Evolutionary conservation across 139 green algal genomes (phyloP).

Genomic region (Mesotaenium endlicherianum): DNA sequence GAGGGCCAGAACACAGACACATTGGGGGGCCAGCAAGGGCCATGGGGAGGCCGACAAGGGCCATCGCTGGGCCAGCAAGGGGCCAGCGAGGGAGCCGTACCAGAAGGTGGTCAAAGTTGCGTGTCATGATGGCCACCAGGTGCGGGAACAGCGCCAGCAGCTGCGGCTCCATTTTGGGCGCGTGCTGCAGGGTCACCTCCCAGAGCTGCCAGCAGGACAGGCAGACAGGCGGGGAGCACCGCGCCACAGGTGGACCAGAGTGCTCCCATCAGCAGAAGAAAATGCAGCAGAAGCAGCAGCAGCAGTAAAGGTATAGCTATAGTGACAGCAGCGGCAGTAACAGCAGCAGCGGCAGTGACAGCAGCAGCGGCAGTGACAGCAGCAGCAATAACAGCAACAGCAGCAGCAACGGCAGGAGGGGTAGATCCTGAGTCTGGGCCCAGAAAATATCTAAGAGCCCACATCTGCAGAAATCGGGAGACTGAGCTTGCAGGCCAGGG

Average conservation of each 20-base stretch:
- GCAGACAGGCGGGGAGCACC: background rate
- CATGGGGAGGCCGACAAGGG: too few relatives aligned
- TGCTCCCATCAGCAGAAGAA: too few relatives aligned
- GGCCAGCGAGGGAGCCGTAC: too few relatives aligned
- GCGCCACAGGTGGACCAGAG: too few relatives aligned
- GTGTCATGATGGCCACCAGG: conserved; percentile 61
- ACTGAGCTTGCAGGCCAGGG: too few relatives aligned
- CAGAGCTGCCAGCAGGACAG: conserved; percentile 60
- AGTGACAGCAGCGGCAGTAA: background rate
- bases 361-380: background rate
- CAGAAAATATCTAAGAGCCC: too few relatives aligned
- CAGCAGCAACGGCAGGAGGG: background rate
- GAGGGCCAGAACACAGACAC: too few relatives aligned
- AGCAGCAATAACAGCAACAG: background rate
- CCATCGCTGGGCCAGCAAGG: too few relatives aligned
- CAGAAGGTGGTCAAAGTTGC: conserved; percentile 71
- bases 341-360: background rate
- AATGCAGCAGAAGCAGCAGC: too few relatives aligned
- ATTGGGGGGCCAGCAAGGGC: too few relatives aligned
- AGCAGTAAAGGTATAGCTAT: background rate
- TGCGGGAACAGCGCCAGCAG: conserved; percentile 68
- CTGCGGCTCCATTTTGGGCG: conserved; percentile 57
- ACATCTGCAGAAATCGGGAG: too few relatives aligned
- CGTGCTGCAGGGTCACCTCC: conserved; percentile 79
- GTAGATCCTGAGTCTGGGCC: background rate